Percentiles rank a stretch among this genome's conserved stretches.
Evolutionary conservation across 257 asterid species (phyloP).

Genomic region (Apocynum venetum): DNA sequence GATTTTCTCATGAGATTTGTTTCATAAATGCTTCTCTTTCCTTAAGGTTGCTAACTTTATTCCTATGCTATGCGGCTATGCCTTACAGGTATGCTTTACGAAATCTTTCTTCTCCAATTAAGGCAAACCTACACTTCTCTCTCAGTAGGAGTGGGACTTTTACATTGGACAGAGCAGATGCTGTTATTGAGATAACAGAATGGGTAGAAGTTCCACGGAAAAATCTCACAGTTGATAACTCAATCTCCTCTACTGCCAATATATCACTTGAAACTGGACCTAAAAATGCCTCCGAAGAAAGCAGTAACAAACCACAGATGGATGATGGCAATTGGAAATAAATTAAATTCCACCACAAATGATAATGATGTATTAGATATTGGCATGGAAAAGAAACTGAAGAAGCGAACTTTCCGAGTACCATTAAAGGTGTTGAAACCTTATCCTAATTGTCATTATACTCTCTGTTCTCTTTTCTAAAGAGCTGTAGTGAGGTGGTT

Average conservation of each 20-base stretch:
- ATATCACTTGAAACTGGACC: constrained; percentile 45
- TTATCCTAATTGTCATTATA: constrained; percentile 4
- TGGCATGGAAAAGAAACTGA: constrained; percentile 82
- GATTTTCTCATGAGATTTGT: constrained; percentile 9
- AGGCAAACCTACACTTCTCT: constrained; percentile 91
- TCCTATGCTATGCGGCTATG: neutral
- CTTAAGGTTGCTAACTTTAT: constrained; percentile 2
- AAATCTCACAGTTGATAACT: constrained; percentile 75
- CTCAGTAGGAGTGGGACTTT: constrained; percentile 93
- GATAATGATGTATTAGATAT: constrained; percentile 50
- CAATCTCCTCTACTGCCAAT: constrained; percentile 65
- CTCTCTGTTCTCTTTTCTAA: constrained; percentile 1
- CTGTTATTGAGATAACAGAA: constrained; percentile 87
- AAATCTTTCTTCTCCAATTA: constrained; percentile 88
- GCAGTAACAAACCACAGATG: constrained; percentile 41
- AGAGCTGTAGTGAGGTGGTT: neutral
- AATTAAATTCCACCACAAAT: constrained; percentile 38
- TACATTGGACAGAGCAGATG: constrained; percentile 86
- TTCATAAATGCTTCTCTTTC: constrained; percentile 20
- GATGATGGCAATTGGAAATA: constrained; percentile 37
- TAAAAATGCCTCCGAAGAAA: constrained; percentile 51
- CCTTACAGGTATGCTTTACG: constrained; percentile 72
- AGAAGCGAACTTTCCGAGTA: constrained; percentile 83
- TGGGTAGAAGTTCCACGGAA: constrained; percentile 96
- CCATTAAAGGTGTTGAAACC: constrained; percentile 63